Base-by-base conservation (phyloP, 2,329 filamentous ascomycete species). In the Aspergillus udagawae region DNA sequence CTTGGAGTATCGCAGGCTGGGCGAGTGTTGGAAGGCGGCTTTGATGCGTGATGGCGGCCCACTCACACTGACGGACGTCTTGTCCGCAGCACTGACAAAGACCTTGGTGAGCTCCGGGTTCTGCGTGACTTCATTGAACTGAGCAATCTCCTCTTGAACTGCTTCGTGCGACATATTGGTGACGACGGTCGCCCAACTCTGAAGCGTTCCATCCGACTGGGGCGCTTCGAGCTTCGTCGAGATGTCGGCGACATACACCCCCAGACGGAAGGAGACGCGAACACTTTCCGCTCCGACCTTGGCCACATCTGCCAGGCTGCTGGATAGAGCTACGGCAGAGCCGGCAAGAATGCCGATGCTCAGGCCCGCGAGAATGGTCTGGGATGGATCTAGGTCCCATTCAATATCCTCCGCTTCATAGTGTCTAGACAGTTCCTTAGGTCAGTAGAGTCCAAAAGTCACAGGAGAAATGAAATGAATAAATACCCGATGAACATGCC, bases 241-340 rank as follows among this genome's bases (percentile, higher is more conserved):
- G 1, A 80, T 67, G 2, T 67, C 64, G 17, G 72, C 60, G 0
- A 82, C 79, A 3, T 73, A 63, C 2, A 81, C 63, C 1, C 80
- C 79, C 3, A 82, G 66, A 1, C 80, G 71, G 56, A 83, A 82
- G 1, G 81, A 77, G 1, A 74, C 35, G 0, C 77, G 70, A 1
- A 80, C 63, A 1, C 68, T 73, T 52, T 81, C 69, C 0, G 73
- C 77, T 6, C 78, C 80, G n/a, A 67, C 65, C 2, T 70, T 44
- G 2, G 76, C 65, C 0, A 83, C 45, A 21, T 80, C 77, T 0
- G 70, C 62, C 4, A 80, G n/a, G 0, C 65, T 70, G 0, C 66
- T 55, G 4, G 81, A 70, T 1, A 80, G 35, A 0, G 79, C 70
- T 0, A 81, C 63, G 1, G 79, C 80, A 20, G 76, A 69, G 0